Evolutionary conservation across 345 rosid species (phyloP), one percentile per base, ranked within the genome.

Genomic region (Hibiscus trionum): DNA sequence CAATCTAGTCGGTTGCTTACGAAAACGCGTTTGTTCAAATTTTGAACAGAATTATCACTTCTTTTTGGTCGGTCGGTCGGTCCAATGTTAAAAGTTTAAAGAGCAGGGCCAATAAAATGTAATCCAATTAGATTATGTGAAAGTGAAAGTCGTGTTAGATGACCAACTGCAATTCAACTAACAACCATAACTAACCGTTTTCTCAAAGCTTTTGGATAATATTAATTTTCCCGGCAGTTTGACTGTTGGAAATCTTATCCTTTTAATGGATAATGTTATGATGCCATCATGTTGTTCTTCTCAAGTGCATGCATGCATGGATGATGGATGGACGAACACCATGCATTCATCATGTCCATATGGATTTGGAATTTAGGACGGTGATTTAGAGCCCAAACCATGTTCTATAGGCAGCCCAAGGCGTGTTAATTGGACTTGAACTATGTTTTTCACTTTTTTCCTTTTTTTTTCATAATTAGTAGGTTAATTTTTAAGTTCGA

Each of bases 11-110:
- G 17, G n/a, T 21, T 58, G 75, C 27, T 66, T 47, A 19, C 33
- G 24, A 61, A 55, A 4, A 77, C 74, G 74, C 77, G 77, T 73
- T 62, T 27, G 35, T 24, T 53, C 3, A 33, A 17, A 29, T 33
- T 75, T 60, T 3, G 3, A 56, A 11, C 21, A 63, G 49, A 50
- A 50, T 11, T 77, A 59, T 72, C 11, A 21, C 44, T 49, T 63
- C 64, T 73, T 78, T 74, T 55, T 58, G 66, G 80, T 63, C 75
- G 77, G 81, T 72, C 77, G 0, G 6, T 33, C 37, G 37, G 37
- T 33, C 59, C 8, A 74, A 74, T 74, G 19, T 15, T 7, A 11
- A 8, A 37, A 7, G 35, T 31, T 31, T 31, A 31, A 31, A 31
- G 37, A 33, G 37, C 37, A 39, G 1, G 44, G 44, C 11, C 7